Percentiles rank a stretch among this genome's conserved stretches.
phyloP scores from a whole-genome alignment of 129 eudicot genomes.

The Artemisia annua region DNA sequence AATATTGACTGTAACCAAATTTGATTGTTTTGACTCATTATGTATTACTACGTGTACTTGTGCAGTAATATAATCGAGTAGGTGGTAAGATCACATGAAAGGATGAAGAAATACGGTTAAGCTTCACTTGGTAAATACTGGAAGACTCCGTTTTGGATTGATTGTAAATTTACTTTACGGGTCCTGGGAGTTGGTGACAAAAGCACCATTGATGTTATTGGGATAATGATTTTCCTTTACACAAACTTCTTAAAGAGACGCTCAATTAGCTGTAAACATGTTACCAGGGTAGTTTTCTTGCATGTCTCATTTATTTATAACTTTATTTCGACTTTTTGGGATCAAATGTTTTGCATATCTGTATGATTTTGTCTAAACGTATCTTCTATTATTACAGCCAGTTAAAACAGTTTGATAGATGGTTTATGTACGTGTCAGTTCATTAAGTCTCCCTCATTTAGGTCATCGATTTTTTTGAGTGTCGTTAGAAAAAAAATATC shows the following conservation, averaged over 20 bases:
- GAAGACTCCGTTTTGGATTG: conserved; percentile 18
- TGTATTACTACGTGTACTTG: not conserved
- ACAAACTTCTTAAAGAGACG: conserved; percentile 1
- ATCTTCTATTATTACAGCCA: not conserved
- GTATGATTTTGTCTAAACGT: not conserved
- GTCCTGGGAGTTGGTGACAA: conserved; percentile 14
- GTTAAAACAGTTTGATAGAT: no score
- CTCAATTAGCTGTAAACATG: conserved; percentile 17
- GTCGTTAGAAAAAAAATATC: no score
- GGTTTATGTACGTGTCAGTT: no score
- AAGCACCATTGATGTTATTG: conserved; percentile 20
- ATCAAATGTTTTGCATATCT: not conserved
- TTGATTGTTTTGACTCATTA: no score
- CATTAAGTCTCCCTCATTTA: no score
- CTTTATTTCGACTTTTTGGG: not conserved
- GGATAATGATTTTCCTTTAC: conserved; percentile 11
- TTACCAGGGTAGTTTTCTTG: conserved; percentile 20
- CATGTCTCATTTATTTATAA: conserved; percentile 9
- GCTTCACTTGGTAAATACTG: conserved; percentile 14
- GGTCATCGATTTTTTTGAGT: no score
- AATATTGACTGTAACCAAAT: no score
- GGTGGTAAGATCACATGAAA: conserved; percentile 11
- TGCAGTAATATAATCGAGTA: conserved; percentile 21
- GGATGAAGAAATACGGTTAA: conserved; percentile 13
- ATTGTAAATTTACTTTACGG: conserved; percentile 26